phyloP scores from a whole-genome alignment of 2,329 filamentous ascomycete species.

The Rhexocercosporidium sp. region DNA sequence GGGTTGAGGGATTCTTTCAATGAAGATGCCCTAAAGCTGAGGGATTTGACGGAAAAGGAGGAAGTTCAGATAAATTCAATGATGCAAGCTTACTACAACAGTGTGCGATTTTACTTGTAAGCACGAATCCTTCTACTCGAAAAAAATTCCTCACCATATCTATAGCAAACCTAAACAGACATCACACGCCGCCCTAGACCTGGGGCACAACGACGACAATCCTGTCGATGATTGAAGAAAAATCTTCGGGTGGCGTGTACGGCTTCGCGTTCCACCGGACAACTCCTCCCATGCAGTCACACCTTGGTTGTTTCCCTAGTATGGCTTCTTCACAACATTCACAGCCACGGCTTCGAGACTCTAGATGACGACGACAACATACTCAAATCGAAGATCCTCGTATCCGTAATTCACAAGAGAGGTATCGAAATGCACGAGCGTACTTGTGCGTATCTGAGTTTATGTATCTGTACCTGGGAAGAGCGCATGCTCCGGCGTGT shows the following conservation, averaged over 20 bases:
- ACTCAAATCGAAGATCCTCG: too few relatives aligned
- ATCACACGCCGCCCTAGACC: constrained; percentile 14
- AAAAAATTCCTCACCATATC: constrained; percentile 19
- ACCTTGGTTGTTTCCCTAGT: too few relatives aligned
- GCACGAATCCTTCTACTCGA: constrained; percentile 16
- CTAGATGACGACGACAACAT: too few relatives aligned
- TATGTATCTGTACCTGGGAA: too few relatives aligned
- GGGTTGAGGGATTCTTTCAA: constrained; percentile 19
- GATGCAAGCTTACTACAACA: constrained; percentile 24
- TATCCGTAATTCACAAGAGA: too few relatives aligned
- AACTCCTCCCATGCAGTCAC: too few relatives aligned
- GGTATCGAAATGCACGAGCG: too few relatives aligned
- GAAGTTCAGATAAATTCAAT: constrained; percentile 24
- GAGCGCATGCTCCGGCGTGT: too few relatives aligned
- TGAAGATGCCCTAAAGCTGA: constrained; percentile 18
- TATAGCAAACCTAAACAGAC: constrained; percentile 19
- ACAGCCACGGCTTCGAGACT: too few relatives aligned
- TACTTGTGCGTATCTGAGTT: too few relatives aligned
- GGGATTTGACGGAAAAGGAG: constrained; percentile 22
- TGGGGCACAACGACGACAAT: constrained; percentile 19
- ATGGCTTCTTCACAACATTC: too few relatives aligned
- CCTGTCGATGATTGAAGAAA: constrained; percentile 20
- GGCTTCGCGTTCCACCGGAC: background rate
- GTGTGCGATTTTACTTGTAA: constrained; percentile 23
- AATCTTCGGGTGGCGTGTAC: too few relatives aligned